phyloP scores from a whole-genome alignment of 129 eudicot genomes.

The Cynara cardunculus region DNA sequence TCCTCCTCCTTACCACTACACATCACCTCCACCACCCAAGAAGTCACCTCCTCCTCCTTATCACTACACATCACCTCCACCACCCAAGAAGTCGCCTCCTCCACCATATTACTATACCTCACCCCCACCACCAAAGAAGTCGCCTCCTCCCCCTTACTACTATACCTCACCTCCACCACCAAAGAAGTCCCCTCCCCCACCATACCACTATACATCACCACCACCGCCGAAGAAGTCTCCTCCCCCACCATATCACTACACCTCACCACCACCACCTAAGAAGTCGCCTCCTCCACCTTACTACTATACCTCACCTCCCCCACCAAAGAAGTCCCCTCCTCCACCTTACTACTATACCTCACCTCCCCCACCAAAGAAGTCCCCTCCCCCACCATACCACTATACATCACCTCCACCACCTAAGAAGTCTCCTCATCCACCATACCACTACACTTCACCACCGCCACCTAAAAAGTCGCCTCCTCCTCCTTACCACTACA shows the following conservation, averaged over 20 bases:
- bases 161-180: conserved; percentile 8
- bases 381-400: not conserved
- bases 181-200: not conserved
- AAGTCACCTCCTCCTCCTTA: conserved; percentile 35
- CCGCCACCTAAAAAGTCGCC: not conserved
- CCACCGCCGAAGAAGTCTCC: conserved; percentile 27
- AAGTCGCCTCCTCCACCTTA: not conserved
- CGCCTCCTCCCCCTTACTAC: conserved; percentile 23
- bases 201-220: conserved; percentile 16
- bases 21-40: conserved; percentile 21
- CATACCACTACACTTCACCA: conserved; percentile 8
- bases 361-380: conserved; percentile 1
- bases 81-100: conserved; percentile 19
- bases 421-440: not conserved
- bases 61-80: conserved; percentile 26
- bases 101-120: conserved; percentile 27
- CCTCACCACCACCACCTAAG: not conserved
- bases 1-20: conserved; percentile 30
- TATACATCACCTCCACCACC: conserved; percentile 14
- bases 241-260: conserved; percentile 15
- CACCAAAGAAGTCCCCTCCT: not conserved
- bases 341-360: not conserved
- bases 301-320: not conserved
- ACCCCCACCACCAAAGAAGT: conserved; percentile 9
- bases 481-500: conserved; percentile 13